Conservation (phyloP, 768 basidiomycete genomes). For the Naganishia friedmannii region DNA sequence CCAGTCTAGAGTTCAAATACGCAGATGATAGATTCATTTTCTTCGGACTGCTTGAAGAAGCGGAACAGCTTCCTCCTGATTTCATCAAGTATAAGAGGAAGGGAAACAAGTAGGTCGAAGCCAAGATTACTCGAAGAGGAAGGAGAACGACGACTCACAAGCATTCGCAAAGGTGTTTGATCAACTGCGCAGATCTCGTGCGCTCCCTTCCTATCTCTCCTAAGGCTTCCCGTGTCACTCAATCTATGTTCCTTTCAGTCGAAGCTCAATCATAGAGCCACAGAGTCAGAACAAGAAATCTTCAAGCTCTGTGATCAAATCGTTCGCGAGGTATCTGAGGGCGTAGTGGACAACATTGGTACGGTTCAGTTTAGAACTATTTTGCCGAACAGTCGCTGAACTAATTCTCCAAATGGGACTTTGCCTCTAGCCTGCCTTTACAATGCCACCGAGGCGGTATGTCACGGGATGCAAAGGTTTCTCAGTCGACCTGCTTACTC, state of each 20-base stretch:
- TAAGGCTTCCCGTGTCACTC: no score
- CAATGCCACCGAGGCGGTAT: slow-evolving; percentile 83
- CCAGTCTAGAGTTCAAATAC: background rate
- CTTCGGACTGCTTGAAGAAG: background rate
- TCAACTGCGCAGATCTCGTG: slow-evolving; percentile 79
- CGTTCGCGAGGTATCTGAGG: slow-evolving; percentile 69
- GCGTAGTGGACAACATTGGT: slow-evolving; percentile 69
- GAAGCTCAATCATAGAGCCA: slow-evolving; percentile 83
- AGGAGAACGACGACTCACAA: no score
- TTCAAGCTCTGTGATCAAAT: slow-evolving; percentile 80
- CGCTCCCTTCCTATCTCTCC: slow-evolving; percentile 33
- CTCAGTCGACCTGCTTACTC: background rate
- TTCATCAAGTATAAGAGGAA: slow-evolving; percentile 32
- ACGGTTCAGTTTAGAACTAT: slow-evolving; percentile 44
- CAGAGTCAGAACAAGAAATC: slow-evolving; percentile 85
- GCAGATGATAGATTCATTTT: slow-evolving; percentile 4
- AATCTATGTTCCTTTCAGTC: slow-evolving; percentile 57
- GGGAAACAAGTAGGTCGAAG: slow-evolving; percentile 37
- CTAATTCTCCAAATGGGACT: background rate
- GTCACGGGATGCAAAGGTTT: slow-evolving; percentile 31
- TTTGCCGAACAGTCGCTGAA: background rate
- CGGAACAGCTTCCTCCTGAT: background rate
- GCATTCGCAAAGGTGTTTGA: slow-evolving; percentile 58
- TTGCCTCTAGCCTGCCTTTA: slow-evolving; percentile 58
- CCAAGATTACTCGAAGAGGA: background rate